Percentiles rank a stretch among this genome's conserved stretches.
These are phyloP conservation scores for Lachnellula suecica DNA, from an alignment of 2,329 filamentous ascomycete genomes.

Conservation along the genomic window DNA sequence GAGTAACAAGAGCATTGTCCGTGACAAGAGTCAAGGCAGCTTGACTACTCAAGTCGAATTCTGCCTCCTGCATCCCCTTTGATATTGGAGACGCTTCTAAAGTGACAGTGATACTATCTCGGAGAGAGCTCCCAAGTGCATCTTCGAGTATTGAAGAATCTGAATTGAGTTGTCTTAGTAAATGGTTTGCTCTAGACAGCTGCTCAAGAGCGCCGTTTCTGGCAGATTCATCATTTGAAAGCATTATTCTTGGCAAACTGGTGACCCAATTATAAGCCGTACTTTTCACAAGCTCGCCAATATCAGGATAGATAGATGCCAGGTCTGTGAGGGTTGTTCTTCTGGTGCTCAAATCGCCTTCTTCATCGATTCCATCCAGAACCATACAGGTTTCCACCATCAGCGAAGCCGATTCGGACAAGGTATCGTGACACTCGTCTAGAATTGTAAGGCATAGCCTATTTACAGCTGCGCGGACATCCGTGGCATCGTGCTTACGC, in stretches of 20 bases:
- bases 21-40: constrained; percentile 27
- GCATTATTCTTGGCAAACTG: constrained; percentile 79
- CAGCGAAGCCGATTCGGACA: constrained; percentile 67
- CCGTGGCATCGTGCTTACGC: constrained; percentile 65
- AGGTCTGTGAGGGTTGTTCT: constrained; percentile 58
- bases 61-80: constrained; percentile 27
- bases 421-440: constrained; percentile 73
- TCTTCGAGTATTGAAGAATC: constrained; percentile 67
- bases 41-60: constrained; percentile 29
- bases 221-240: constrained; percentile 75
- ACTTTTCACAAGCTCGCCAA: constrained; percentile 65
- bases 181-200: constrained; percentile 69
- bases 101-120: constrained; percentile 64
- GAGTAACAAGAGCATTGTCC: constrained; percentile 16
- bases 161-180: constrained; percentile 63
- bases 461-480: constrained; percentile 68
- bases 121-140: constrained; percentile 65
- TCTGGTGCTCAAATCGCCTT: constrained; percentile 35
- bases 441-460: constrained; percentile 72
- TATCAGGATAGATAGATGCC: constrained; percentile 57
- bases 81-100: constrained; percentile 19
- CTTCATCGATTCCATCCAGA: constrained; percentile 54
- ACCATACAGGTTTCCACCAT: constrained; percentile 81
- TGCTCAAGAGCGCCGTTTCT: constrained; percentile 74
- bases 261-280: constrained; percentile 79